Base-by-base conservation (phyloP, 169 alveolate genomes). In the Cryptosporidium sp. region DNA sequence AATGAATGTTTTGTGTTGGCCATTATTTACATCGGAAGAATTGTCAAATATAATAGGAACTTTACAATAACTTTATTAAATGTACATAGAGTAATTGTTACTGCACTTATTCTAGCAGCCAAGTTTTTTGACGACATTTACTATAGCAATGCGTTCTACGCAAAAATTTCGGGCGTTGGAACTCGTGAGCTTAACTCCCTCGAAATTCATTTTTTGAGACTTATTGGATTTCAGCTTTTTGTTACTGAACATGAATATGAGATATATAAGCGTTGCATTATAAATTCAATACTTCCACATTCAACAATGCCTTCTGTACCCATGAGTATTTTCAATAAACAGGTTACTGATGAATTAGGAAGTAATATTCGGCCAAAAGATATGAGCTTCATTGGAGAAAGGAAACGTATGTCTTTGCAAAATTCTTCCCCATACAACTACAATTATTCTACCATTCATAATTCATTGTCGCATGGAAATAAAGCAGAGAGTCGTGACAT, bases 161-260 rank as follows among this genome's bases (percentile, higher is more conserved):
- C 99, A 5, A 95, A 95, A 55, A 96, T 97, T 18, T 98, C 99
- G 3, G 99, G 99, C 21, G 97, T 97, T 10, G 92, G 96, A 35
- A 94, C 96, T 26, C 74, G 93, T 52, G 99, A 97, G 84, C 91
- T 97, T 43, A 96, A 97, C 74, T 80, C 91, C 50, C 93, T 97
- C 23, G 99, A 97, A 91, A 93, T 92, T 5, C 94, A 93, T 71
- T 97, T 97, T 80, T 87, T 97, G 37, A 92, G 92, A 26, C 93
- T 95, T 45, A 69, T 97, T 45, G 95, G 95, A 65, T 97, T 94
- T 86, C 93, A 93, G 41, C 95, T 97, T 39, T 96, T 84, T 70
- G 98, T 97, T 10, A 91, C 94, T 21, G 95, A 96, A 33, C 84
- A 93, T 69, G 97, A 95, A 52, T 97, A 94, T 84, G 96, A 97